Evolutionary conservation across 768 basidiomycete genomes (phyloP), one percentile per base, ranked within the genome.

Genomic region (Tricholoma sp.): DNA sequence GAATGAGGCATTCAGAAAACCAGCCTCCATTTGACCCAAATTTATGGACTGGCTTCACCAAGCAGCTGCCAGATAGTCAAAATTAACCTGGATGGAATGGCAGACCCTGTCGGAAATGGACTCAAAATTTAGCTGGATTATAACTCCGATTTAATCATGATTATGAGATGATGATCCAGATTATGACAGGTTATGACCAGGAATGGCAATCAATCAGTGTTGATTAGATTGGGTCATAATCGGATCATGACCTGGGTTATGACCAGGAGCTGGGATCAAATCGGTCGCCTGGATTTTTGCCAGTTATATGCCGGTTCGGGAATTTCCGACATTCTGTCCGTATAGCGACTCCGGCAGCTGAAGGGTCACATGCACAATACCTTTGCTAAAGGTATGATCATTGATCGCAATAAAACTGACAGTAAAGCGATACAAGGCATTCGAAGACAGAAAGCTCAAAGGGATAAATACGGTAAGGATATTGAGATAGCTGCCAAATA

Each of bases 361-460:
- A 60, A 45, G 45, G 8, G 17, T 13, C 29, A 54, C n/a, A n/a
- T n/a, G n/a, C n/a, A n/a, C 42, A 20, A 11, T 62, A 91, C 91
- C 77, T 88, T 89, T 28, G 93, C 94, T 29, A 97, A 79, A 29
- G 94, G 94, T 54, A 94, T 76, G 62, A 94, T n/a, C n/a, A n/a
- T n/a, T n/a, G n/a, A n/a, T 92, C 10, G 91, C 89, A 42, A 91
- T 62, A 67, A 94, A 93, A 59, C 85, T 86, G 69, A 89, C 88
- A 6, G 69, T 70, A 61, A 91, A 91, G 11, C 86, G 81, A n/a
- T 85, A 70, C 15, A 80, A 84, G 32, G 84, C 85, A 76, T 91
- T 90, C 88, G 88, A 91, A 20, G 89, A 76, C 10, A 85, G 57
- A 42, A 84, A 70, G 61, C 83, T 83, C 60, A 95, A 72, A 28